Evolutionary conservation across 805 yeast genomes (phyloP).

Genomic region (Wickerhamomyces subpelliculosus): DNA sequence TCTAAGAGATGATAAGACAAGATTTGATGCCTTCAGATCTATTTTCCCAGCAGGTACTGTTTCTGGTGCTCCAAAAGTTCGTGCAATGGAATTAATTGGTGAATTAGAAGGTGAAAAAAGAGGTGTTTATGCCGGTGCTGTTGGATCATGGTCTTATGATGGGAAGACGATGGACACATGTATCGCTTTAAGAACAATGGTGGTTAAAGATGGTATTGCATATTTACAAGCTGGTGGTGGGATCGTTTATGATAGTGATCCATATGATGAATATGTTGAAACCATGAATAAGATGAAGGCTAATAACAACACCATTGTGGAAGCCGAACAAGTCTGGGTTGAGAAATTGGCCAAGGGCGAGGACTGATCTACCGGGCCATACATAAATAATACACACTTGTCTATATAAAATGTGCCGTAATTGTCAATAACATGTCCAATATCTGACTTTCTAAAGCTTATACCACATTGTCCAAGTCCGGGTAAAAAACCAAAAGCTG

Average conservation of each 20-base stretch:
- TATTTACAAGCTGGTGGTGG: constrained; percentile 99
- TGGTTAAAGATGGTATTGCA: constrained; percentile 82
- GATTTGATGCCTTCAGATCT: constrained; percentile 96
- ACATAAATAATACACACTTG: no score
- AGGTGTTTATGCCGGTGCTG: constrained; percentile 98
- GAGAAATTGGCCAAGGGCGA: constrained; percentile 28
- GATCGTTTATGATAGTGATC: constrained; percentile 91
- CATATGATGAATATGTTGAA: constrained; percentile 90
- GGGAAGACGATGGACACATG: constrained; percentile 96
- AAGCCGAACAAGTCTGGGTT: constrained; percentile 80
- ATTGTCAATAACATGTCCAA: no score
- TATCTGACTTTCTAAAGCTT: no score
- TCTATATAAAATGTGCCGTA: no score
- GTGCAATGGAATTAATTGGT: constrained; percentile 91
- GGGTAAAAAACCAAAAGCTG: no score
- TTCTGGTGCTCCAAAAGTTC: constrained; percentile 96
- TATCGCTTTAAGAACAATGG: constrained; percentile 96
- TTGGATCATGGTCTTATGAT: constrained; percentile 96
- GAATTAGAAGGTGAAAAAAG: constrained; percentile 88
- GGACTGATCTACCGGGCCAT: not conserved
- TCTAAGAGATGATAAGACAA: constrained; percentile 70
- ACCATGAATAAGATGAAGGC: constrained; percentile 97
- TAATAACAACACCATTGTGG: constrained; percentile 81
- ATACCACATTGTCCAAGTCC: no score
- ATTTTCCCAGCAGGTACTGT: constrained; percentile 99